Conservation (phyloP, 352 stramenopile species). For the Blastocystis sp. region DNA sequence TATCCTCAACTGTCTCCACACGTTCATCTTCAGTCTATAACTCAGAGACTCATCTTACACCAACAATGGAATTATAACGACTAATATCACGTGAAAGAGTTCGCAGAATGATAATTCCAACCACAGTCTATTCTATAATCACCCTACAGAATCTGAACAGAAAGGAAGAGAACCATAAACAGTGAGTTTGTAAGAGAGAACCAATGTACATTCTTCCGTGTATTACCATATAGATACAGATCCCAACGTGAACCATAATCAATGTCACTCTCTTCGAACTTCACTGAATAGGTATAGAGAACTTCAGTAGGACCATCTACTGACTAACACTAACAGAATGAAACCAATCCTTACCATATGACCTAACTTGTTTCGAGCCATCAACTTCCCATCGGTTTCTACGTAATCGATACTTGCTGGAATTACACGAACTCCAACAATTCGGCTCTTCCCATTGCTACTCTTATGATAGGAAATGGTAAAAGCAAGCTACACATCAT, state of each 20-base stretch:
- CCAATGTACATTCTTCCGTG: constrained; percentile 90
- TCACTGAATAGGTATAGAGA: constrained; percentile 97
- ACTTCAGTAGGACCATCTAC: constrained; percentile 80
- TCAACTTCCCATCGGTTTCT: constrained; percentile 52
- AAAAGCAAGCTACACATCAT: constrained; percentile 69
- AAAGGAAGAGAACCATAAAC: constrained; percentile 99
- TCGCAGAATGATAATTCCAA: constrained; percentile 98
- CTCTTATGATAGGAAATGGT: constrained; percentile 47
- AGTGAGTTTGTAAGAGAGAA: constrained; percentile 99
- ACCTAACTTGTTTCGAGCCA: neutral
- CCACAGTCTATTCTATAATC: constrained; percentile 72
- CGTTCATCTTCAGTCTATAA: constrained; percentile 76
- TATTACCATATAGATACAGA: constrained; percentile 87
- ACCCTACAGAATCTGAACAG: constrained; percentile 66
- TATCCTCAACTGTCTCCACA: constrained; percentile 80
- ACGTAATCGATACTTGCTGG: constrained; percentile 67
- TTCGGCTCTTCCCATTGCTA: constrained; percentile 72
- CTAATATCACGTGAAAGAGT: constrained; percentile 95
- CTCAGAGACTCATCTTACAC: constrained; percentile 65
- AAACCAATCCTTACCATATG: constrained; percentile 64
- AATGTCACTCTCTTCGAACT: constrained; percentile 85
- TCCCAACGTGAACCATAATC: constrained; percentile 95
- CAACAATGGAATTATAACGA: constrained; percentile 79
- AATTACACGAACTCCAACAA: constrained; percentile 68
- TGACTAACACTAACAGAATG: constrained; percentile 78